Evolutionary conservation across 139 green algal species (phyloP).

Genomic region (Marvania coccoides): DNA sequence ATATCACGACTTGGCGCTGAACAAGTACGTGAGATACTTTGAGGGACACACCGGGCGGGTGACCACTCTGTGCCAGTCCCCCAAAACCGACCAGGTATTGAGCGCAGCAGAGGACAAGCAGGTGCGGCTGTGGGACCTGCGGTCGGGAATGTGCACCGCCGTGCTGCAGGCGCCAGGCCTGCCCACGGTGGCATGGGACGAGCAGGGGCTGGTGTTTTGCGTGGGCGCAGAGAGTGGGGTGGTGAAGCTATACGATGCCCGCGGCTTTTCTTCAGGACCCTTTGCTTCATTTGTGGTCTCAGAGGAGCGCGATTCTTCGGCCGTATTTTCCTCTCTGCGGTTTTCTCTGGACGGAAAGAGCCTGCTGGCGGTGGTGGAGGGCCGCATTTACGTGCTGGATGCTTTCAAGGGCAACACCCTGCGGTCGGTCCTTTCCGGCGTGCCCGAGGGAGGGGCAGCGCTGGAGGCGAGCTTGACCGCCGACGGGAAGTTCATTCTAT

Average conservation of each 20-base stretch:
- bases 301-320: slow-evolving; percentile 39
- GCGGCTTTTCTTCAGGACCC: slow-evolving; percentile 67
- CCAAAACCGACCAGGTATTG: slow-evolving; percentile 78
- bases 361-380: slow-evolving; percentile 59
- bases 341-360: slow-evolving; percentile 78
- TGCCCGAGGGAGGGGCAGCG: slow-evolving; percentile 31
- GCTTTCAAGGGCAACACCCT: slow-evolving; percentile 55
- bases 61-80: slow-evolving; percentile 64
- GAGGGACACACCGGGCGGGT: slow-evolving; percentile 65
- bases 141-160: slow-evolving; percentile 60
- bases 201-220: slow-evolving; percentile 86
- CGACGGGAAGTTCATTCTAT: slow-evolving; percentile 71
- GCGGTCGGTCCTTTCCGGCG: slow-evolving; percentile 34
- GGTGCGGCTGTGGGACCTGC: slow-evolving; percentile 87
- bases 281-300: slow-evolving; percentile 73
- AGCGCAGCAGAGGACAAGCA: slow-evolving; percentile 51
- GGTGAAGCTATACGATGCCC: slow-evolving; percentile 81
- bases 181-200: slow-evolving; percentile 56
- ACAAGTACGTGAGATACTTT: slow-evolving; percentile 85
- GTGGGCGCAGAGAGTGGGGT: slow-evolving; percentile 65
- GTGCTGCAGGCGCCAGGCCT: slow-evolving; percentile 46
- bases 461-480: slow-evolving; percentile 71
- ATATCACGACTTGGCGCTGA: slow-evolving; percentile 77
- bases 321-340: slow-evolving; percentile 49
- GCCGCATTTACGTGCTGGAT: slow-evolving; percentile 72